Evolutionary conservation across 805 yeast genomes (phyloP), one percentile per base, ranked within the genome.

Genomic region (Zygotorulaspora chibaensis): DNA sequence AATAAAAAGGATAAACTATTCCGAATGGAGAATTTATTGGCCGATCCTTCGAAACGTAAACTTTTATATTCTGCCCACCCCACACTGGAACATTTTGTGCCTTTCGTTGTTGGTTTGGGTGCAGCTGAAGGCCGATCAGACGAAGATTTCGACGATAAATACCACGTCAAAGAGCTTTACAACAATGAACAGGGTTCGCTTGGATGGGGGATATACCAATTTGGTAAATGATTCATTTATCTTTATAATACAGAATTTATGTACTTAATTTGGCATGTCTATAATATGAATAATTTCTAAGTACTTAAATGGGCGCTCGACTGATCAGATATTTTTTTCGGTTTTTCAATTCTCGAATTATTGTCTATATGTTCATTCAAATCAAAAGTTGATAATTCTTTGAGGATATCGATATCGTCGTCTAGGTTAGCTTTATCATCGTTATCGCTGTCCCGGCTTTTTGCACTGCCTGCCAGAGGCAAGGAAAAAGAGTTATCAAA

Each of bases 141-240:
- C 10, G 35, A 16, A 11, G 41, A 40, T 25, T n/a, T 17, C 10
- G 40, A 42, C 3, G 35, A 13, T 29, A 38, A 40, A 16, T 38
- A 30, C 13, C 30, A 38, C 12, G 77, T 74, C 35, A 63, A 66
- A 39, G 78, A 75, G 48, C 36, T 81, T 11, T 80, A 78, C 56
- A 69, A 71, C 26, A 70, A 59, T 23, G 77, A 66, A 4, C 48
- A 58, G 9, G 65, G 66, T 0, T 72, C 82, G 36, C 55, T 84
- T 33, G 91, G 86, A 3, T 84, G 87, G 87, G 85, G 84, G n/a
- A 66, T 79, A 29, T 84, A 80, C 56, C 72, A 73, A 54, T 79
- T 74, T 53, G 75, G 72, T 28, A 51, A 61, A 53, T 49, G 20
- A 28, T 11, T 8, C 28, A 10, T 35, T 35, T 12, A 34, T 15